Evolutionary conservation across 2,329 filamentous ascomycete genomes (phyloP).

Genomic region (Teratosphaeria destructans): DNA sequence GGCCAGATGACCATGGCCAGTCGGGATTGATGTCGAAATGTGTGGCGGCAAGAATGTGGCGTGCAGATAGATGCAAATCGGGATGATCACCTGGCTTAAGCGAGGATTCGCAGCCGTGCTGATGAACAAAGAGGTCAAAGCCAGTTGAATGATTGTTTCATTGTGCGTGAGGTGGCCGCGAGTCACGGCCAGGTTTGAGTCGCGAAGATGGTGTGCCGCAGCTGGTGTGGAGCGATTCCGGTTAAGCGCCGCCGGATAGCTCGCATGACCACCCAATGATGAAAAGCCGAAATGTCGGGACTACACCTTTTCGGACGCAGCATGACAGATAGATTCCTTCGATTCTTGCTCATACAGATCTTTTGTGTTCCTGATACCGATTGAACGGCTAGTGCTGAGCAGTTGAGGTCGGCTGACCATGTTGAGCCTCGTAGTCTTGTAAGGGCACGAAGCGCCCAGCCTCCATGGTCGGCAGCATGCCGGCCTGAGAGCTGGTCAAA

Average conservation of each 20-base stretch:
- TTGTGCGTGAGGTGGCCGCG: not conserved
- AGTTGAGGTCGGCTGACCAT: constrained; percentile 22
- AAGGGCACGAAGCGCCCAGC: constrained; percentile 22
- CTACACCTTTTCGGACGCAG: not conserved
- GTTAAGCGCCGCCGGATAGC: not conserved
- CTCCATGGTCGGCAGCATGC: constrained; percentile 15
- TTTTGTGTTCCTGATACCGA: not conserved
- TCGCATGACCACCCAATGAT: not conserved
- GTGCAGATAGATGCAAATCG: not conserved
- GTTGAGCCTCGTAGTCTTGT: constrained; percentile 22
- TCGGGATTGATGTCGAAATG: not conserved
- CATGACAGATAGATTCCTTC: constrained; percentile 1
- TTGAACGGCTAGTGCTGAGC: constrained; percentile 5
- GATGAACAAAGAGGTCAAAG: not conserved
- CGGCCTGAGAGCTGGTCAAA: constrained; percentile 15
- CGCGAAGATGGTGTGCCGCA: not conserved
- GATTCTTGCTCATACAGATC: not conserved
- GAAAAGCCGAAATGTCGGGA: constrained; percentile 8
- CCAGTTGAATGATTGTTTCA: not conserved
- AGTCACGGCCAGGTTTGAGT: not conserved
- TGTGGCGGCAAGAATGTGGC: not conserved
- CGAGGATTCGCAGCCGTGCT: not conserved
- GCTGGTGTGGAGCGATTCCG: not conserved
- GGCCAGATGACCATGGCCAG: not conserved
- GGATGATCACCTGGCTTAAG: not conserved